Base-by-base conservation (phyloP, 1,139 yeast genomes). In the Diutina neorugosa region DNA sequence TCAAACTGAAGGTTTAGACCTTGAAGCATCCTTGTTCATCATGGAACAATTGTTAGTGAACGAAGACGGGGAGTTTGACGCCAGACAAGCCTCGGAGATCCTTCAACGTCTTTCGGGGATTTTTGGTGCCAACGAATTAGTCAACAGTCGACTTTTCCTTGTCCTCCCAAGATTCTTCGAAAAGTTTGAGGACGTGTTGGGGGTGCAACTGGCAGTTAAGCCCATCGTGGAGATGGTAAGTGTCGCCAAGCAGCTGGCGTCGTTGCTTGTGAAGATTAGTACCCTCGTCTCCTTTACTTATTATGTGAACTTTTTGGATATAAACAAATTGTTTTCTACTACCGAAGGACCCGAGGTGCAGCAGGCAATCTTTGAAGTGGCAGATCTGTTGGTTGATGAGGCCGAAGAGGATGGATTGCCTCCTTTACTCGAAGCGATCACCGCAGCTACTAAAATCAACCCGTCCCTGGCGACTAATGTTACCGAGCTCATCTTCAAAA, bases 381-480 rank as follows among this genome's bases (percentile, higher is more conserved):
- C 65, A 1, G 57, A 67, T 1, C 64, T 76, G 1, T 65, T 90
- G n/a, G 64, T 78, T 2, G 78, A 75, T 1, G 85, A 81, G 1
- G 80, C 95, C 1, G 87, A 82, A 52, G 96, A 88, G 52, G 98
- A 91, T 61, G 80, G 96, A 0, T 82, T 88, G 31, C 80, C 93
- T 0, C 74, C 86, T 51, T 67, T 90, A 52, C 75, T 88, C n/a
- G 96, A 90, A 63, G 79, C 86, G 0, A 67, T 86, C 31, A 74
- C 82, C 1, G 73, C 76, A 11, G 78, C 84, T 2, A 72, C 86
- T 55, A 69, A 76, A 55, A 69, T 78, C 9, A 67, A 69, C 54
- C 70, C 74, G 5, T 55, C 64, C 1, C 65, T 69, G 44, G 73
- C 80, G 0, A 61, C 70, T 0, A 59, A 60, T 18, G 69, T 71